Percentiles rank a stretch among this genome's conserved stretches.
These are phyloP conservation scores for Penicillium alfredii DNA, from an alignment of 495 filamentous ascomycete genomes.

Conservation along the genomic window DNA sequence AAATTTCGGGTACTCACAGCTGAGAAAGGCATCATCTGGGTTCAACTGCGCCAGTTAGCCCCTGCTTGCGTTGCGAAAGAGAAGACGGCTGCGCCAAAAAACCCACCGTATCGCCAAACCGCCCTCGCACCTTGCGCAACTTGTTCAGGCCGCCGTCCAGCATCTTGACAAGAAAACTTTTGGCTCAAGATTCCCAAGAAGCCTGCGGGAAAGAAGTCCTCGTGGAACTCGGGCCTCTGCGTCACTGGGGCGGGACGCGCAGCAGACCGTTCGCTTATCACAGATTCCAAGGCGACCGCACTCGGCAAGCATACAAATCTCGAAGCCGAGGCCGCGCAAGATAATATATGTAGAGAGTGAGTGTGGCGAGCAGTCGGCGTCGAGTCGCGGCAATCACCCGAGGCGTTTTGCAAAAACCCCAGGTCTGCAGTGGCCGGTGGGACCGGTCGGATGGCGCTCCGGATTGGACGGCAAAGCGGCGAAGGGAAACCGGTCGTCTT, in stretches of 20 bases:
- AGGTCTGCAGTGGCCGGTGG: conserved; percentile 15
- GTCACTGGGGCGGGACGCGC: no score
- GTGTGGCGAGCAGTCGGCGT: conserved; percentile 3
- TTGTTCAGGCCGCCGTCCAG: conserved; percentile 36
- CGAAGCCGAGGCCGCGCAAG: neutral
- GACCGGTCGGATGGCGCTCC: conserved; percentile 14
- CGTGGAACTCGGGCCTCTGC: no score
- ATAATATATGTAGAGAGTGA: neutral
- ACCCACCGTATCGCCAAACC: conserved; percentile 40
- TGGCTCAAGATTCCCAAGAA: no score
- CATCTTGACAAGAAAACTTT: conserved; percentile 22
- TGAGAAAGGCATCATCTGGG: conserved; percentile 67
- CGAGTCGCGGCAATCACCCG: conserved; percentile 10
- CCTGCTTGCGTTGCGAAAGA: no score
- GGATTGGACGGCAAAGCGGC: conserved; percentile 22
- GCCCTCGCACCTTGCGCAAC: conserved; percentile 40
- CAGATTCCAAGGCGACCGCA: no score
- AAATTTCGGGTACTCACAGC: conserved; percentile 48
- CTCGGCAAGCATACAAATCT: no score
- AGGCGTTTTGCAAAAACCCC: conserved; percentile 8
- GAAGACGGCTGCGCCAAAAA: no score
- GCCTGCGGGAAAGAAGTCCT: neutral
- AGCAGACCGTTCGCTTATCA: no score
- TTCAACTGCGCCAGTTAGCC: conserved; percentile 42
- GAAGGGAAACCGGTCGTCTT: conserved; percentile 19